Evolutionary conservation across 192 early-diverging fungal genomes (phyloP).

Genomic region (Gryganskiella cystojenkinii): DNA sequence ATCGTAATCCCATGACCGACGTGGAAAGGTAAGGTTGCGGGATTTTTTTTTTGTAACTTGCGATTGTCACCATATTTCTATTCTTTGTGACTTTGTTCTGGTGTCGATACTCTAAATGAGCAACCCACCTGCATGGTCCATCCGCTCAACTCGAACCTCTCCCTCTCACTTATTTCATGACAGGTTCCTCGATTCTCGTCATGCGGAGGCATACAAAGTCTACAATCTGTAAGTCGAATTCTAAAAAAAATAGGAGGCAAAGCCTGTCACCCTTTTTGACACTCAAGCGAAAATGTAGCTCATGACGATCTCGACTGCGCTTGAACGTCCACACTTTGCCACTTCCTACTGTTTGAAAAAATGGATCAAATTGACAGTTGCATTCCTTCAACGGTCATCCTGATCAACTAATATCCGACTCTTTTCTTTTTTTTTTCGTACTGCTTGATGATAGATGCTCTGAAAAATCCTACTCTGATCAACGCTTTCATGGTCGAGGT

Average conservation of each 20-base stretch:
- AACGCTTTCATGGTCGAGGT: conserved; percentile 59
- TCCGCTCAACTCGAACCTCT: not conserved
- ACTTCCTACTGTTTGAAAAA: too few relatives aligned
- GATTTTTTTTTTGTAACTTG: too few relatives aligned
- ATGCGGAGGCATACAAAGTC: conserved; percentile 65
- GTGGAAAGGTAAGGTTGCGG: conserved; percentile 58
- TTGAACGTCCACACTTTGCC: too few relatives aligned
- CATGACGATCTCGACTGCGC: not conserved
- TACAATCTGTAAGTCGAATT: conserved; percentile 65
- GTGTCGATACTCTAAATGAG: not conserved
- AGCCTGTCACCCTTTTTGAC: too few relatives aligned
- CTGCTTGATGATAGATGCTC: conserved; percentile 52
- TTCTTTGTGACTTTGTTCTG: too few relatives aligned
- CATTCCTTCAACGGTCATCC: too few relatives aligned
- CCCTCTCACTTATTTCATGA: not conserved
- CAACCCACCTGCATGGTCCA: not conserved
- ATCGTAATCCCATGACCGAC: conserved; percentile 63
- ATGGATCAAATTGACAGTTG: too few relatives aligned
- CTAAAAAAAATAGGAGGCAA: not conserved
- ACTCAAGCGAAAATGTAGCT: not conserved
- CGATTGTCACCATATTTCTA: too few relatives aligned
- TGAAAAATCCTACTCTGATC: conserved; percentile 60
- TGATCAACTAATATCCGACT: not conserved
- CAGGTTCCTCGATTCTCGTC: conserved; percentile 65
- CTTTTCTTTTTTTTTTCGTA: not conserved